Evolutionary conservation across 225 moss, liverwort and hornwort genomes (phyloP), one percentile per base, ranked within the genome.

Genomic region (Pseudisothecium myosuroides): DNA sequence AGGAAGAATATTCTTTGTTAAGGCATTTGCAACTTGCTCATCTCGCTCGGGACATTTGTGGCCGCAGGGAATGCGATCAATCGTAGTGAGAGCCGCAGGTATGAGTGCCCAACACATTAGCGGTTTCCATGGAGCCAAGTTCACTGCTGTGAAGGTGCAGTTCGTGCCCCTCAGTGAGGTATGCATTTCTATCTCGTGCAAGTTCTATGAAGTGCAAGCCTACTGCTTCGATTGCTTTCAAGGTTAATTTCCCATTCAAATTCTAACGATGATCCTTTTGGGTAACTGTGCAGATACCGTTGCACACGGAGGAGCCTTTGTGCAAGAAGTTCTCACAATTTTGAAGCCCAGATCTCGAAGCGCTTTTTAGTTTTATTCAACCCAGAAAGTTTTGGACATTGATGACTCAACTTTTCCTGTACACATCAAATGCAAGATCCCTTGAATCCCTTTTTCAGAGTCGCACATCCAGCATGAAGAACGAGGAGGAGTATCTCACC

Each of bases 81-180:
- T 95, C 24, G 89, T 91, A 36, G 95, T 95, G 86, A 95, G 80
- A 92, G 90, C 89, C 45, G 93, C 91, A 73, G 95, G 95, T 83
- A 95, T 89, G 91, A 93, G 93, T 81, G 71, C 26, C 22, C 59
- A 86, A 50, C 91, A 81, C 59, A 87, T 24, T 8, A 62, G 72
- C 43, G 95, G 95, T 37, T 95, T 95, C 86, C 87, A 92, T 61
- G 95, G 95, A 83, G 93, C 95, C 14, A 95, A 93, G 65, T 92
- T 92, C 82, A 93, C 95, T 80, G 95, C 92, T 50, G 91, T 92
- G 83, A 93, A 88, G 78, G 81, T 95, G 80, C 93, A 91, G 75
- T 95, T 95, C 71, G 89, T 95, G 41, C 93, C 95, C 39, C 63
- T 95, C 36, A 80, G 88, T 17, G 93, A 95, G 92, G 95, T 93